phyloP scores from a whole-genome alignment of 2,329 filamentous ascomycete species.

The Chrysosporium keratinophilum region DNA sequence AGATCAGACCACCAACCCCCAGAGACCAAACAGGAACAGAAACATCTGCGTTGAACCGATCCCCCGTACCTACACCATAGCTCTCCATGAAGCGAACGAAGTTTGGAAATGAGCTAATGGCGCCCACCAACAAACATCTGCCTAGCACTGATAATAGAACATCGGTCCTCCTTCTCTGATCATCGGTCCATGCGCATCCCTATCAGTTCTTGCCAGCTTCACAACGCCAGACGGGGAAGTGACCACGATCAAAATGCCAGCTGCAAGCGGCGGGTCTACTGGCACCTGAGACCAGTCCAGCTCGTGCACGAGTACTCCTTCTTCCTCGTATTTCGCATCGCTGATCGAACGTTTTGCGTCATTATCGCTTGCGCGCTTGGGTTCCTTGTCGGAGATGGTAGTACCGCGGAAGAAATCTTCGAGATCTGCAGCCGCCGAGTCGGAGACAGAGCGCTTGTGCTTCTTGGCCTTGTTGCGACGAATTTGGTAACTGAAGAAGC shows the following conservation, averaged over 20 bases:
- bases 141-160: neutral
- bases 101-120: too few species aligned
- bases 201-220: conserved; percentile 14
- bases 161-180: neutral
- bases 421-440: neutral
- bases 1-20: too few species aligned
- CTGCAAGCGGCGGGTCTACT: conserved; percentile 10
- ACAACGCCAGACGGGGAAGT: conserved; percentile 16
- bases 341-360: neutral
- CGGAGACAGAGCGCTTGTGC: neutral
- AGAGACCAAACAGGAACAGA: too few species aligned
- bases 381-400: neutral
- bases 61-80: too few species aligned
- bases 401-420: neutral
- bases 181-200: neutral
- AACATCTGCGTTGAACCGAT: too few species aligned
- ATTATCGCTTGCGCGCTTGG: neutral
- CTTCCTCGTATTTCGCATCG: neutral
- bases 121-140: too few species aligned
- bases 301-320: neutral
- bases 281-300: conserved; percentile 9
- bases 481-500: neutral
- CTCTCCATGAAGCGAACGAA: too few species aligned
- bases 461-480: neutral
- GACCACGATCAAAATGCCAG: conserved; percentile 17